These are phyloP conservation scores for Remersonia thermophila DNA, from an alignment of 2,329 filamentous ascomycete species.

Conservation along the genomic window DNA sequence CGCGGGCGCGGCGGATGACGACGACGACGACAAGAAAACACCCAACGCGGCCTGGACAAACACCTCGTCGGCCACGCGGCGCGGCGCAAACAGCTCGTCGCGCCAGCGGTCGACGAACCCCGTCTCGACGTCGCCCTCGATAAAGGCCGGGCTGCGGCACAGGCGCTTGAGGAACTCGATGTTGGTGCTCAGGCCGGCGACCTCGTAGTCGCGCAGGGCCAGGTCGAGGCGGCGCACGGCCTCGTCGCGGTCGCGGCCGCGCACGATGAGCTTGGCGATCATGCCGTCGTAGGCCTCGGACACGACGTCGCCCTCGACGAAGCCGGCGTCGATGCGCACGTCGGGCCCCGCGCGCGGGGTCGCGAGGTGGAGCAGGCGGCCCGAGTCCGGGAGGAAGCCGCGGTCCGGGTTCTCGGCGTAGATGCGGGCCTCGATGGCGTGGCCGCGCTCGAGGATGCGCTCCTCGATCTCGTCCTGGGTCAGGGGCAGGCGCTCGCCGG, in stretches of 20 bases:
- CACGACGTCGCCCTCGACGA: conserved; percentile 80
- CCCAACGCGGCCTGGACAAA: conserved; percentile 80
- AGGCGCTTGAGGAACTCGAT: conserved; percentile 91
- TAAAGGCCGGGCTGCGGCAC: conserved; percentile 69
- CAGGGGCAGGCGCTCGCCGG: conserved; percentile 44
- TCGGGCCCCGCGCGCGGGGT: conserved; percentile 59
- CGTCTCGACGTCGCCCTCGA: conserved; percentile 82
- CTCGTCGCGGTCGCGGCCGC: conserved; percentile 63
- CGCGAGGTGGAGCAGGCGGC: conserved; percentile 69
- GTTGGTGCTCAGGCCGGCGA: conserved; percentile 87
- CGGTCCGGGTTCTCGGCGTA: conserved; percentile 90
- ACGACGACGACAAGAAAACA: conserved; percentile 31
- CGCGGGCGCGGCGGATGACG: conserved; percentile 13
- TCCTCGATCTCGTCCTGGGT: conserved; percentile 54
- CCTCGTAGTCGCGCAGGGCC: conserved; percentile 78
- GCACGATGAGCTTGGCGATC: conserved; percentile 95
- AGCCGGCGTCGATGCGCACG: conserved; percentile 85
- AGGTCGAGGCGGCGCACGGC: conserved; percentile 72
- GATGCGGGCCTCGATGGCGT: conserved; percentile 89
- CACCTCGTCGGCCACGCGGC: conserved; percentile 54
- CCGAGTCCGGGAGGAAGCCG: conserved; percentile 90
- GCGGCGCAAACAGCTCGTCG: conserved; percentile 60
- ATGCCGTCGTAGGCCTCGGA: conserved; percentile 96
- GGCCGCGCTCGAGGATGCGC: conserved; percentile 62
- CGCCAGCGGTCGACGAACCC: conserved; percentile 89